Evolutionary conservation across 148 eudicot species (phyloP), one percentile per base, ranked within the genome.

Genomic region (Chenopodium formosanum): DNA sequence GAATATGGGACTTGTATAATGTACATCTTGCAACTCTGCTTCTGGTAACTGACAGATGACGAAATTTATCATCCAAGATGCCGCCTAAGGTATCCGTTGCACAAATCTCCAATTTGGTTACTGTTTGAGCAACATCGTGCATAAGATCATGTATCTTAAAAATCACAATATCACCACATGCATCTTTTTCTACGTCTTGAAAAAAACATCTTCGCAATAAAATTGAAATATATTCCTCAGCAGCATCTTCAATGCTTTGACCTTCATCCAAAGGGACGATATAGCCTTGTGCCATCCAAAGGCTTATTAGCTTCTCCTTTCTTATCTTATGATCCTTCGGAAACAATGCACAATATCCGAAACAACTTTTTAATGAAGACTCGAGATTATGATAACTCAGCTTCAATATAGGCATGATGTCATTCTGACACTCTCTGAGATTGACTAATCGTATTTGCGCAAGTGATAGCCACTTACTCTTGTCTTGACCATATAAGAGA

Each of bases 381-480:
- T 14, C n/a, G 23, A 74, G 62, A 27, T 81, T 80, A 11, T 86
- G 62, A 48, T 86, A 86, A 75, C 85, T 86, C 58, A 88, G 68
- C 48, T 48, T 82, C 74, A 88, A 66, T 40, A 77, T 12, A 8
- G 76, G 83, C 52, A 79, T 71, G 48, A 87, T 77, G 3, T 13
- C 17, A n/a, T 76, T 56, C 32, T 53, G 63, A 7, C 78, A 3
- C 50, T 62, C 7, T 52, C 77, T 77, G 47, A 72, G 58, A 31
- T 78, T 78, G 83, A 84, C 76, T 32, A 85, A 63, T 60, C 81
- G 85, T 76, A 74, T 74, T 56, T 85, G 67, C 40, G 69, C 62
- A 46, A 87, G 67, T 4, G 48, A 73, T 48, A 74, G 63, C 91
- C 91, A 89, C 16, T 85, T 80, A 40, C 56, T 82, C 83, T 85